Base-by-base conservation (phyloP, 202 grass and related monocot species). In the Eragrostis tef region DNA sequence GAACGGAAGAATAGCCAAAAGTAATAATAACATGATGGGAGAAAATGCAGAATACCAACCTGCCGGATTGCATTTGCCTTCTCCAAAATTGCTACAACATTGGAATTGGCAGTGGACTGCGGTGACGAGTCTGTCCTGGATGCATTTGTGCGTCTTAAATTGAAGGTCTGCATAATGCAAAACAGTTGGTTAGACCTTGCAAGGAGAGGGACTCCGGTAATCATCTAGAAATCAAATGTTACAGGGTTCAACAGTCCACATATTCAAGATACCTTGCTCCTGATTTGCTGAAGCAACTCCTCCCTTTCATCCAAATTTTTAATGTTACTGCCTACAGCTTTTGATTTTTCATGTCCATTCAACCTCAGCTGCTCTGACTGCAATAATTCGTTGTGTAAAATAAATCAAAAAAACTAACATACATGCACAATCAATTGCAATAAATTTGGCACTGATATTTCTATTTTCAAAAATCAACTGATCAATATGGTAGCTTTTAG, bases 51-150 rank as follows among this genome's bases (percentile, higher is more conserved):
- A 77, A 74, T 53, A 56, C 46, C 74, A 74, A 98, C 96, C 96
- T 99, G 96, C 48, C 96, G 96, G 75, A 99, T 93, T 47, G 96
- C 96, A 83, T 91, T 93, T 14, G 96, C 96, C 80, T 99, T 99
- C 79, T 99, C 83, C 79, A 99, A 88, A 86, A 99, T 96, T 25
- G 96, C 90, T 75, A 85, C 84, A 65, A 99, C 87, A 4, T 54
- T 99, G 70, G 75, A 85, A 83, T 89, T 91, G 47, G 93, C 58
- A 0, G 90, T 77, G 78, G 87, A 87, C 58, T 91, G 81, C 5
- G 83, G 76, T 87, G 89, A 75, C 16, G 70, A 21, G 50, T 81
- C 81, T 59, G 89, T 71, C 85, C 90, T 93, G 26, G 93, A 82
- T 89, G 68, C 81, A 64, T 84, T 82, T 66, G 85, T 89, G 27